A percentile compares a stretch with the other conserved stretches of the same genome.
Conservation (phyloP, 441 rosid genomes). For the Melastoma candidum region DNA sequence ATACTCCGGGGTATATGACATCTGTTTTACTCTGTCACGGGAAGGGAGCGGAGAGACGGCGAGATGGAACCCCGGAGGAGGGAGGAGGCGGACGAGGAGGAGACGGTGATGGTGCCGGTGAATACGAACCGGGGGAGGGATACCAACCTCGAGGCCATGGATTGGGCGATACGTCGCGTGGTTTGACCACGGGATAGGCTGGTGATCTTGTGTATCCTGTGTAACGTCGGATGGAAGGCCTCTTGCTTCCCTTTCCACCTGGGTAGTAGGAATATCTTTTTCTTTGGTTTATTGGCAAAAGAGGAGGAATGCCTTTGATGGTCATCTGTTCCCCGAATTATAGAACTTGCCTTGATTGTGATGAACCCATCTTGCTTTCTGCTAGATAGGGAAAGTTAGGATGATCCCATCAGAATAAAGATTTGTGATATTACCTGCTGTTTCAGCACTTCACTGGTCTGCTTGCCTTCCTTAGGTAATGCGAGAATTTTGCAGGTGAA, state of each 20-base stretch:
- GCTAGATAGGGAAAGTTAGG: too few species aligned
- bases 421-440: too few species aligned
- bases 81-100: constrained; percentile 3
- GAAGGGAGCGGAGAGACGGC: too few species aligned
- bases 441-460: too few species aligned
- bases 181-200: constrained; percentile 30
- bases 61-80: too few species aligned
- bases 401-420: constrained; percentile 2
- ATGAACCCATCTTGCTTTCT: too few species aligned
- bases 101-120: constrained; percentile 36
- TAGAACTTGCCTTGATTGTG: too few species aligned
- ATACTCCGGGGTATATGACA: too few species aligned
- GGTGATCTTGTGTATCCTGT: constrained; percentile 30
- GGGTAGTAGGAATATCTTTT: constrained; percentile 11
- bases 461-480: not conserved
- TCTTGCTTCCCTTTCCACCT: constrained; percentile 29
- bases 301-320: too few species aligned
- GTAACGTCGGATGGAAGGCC: constrained; percentile 22
- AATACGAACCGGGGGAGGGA: constrained; percentile 28
- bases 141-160: constrained; percentile 25
- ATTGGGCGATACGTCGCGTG: constrained; percentile 41
- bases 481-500: constrained; percentile 26
- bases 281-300: not conserved
- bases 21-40: too few species aligned
- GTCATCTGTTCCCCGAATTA: too few species aligned